phyloP scores from a whole-genome alignment of 1,284 basidiomycete genomes.

The Vanrija sp. region DNA sequence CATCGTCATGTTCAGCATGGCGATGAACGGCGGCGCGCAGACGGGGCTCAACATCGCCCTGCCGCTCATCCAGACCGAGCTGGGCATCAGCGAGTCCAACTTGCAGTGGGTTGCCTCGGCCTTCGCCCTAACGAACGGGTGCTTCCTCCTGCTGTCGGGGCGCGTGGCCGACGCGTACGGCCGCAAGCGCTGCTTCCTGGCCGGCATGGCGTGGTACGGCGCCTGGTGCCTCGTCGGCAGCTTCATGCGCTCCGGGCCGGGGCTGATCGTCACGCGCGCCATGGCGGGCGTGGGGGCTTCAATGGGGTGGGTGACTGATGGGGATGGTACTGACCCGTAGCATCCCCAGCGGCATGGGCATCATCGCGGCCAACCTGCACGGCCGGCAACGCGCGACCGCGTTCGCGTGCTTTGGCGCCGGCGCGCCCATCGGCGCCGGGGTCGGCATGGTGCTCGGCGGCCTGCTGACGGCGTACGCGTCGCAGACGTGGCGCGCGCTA shows the following conservation, averaged over 20 bases:
- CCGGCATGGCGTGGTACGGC: slow-evolving; percentile 37
- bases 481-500: slow-evolving; percentile 10
- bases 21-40: slow-evolving; percentile 6
- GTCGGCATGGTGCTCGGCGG: slow-evolving; percentile 15
- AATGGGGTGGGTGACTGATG: slow-evolving; percentile 24
- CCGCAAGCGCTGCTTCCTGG: slow-evolving; percentile 31
- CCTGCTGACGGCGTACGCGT: slow-evolving; percentile 12
- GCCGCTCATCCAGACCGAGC: slow-evolving; percentile 38
- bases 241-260: slow-evolving; percentile 34
- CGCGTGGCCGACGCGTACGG: slow-evolving; percentile 44
- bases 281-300: slow-evolving; percentile 33
- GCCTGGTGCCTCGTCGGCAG: slow-evolving; percentile 35
- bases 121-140: slow-evolving; percentile 39
- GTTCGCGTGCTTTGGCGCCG: slow-evolving; percentile 15
- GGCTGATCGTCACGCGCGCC: slow-evolving; percentile 33
- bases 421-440: slow-evolving; percentile 16
- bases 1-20: slow-evolving; percentile 11
- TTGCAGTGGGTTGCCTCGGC: slow-evolving; percentile 44
- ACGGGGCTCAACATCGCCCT: slow-evolving; percentile 38
- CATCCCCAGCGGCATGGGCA: slow-evolving; percentile 14
- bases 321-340: slow-evolving; percentile 8
- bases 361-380: slow-evolving; percentile 19
- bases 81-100: slow-evolving; percentile 20
- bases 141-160: slow-evolving; percentile 40
- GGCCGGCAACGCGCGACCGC: slow-evolving; percentile 21